Evolutionary conservation across 441 rosid genomes (phyloP).

Genomic region (Gossypium schwendimanii): DNA sequence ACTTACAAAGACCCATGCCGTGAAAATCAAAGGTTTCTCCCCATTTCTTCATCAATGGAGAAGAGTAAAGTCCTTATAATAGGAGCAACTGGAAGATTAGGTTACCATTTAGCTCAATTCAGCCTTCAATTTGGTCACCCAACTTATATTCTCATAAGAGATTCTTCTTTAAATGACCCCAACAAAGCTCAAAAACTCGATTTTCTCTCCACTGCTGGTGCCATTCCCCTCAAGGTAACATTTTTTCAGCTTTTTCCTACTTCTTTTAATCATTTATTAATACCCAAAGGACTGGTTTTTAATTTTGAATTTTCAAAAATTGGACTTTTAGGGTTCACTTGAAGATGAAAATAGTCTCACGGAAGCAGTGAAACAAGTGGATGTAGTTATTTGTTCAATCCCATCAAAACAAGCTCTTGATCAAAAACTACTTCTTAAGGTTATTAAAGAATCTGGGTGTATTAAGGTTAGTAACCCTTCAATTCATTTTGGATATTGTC

Average conservation of each 20-base stretch:
- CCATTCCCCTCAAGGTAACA: constrained; percentile 40
- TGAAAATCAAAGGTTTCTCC: not conserved
- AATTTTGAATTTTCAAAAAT: not conserved
- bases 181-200: constrained; percentile 32
- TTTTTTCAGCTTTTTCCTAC: not conserved
- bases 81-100: constrained; percentile 70
- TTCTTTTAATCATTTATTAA: not conserved
- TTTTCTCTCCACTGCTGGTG: constrained; percentile 44
- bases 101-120: constrained; percentile 45
- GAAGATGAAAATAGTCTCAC: constrained; percentile 56
- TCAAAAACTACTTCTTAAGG: constrained; percentile 53
- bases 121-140: constrained; percentile 47
- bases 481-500: not conserved
- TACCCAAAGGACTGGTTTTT: not conserved
- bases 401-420: constrained; percentile 54
- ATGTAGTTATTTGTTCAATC: constrained; percentile 65
- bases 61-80: constrained; percentile 59
- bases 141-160: constrained; percentile 55
- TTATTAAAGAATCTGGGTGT: constrained; percentile 47
- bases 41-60: constrained; percentile 4
- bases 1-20: no score
- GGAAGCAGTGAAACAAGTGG: constrained; percentile 66
- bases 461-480: constrained; percentile 40
- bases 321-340: constrained; percentile 44
- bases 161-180: constrained; percentile 40